These are phyloP conservation scores for Tetracentron sinense DNA, from an alignment of 164 flowering plant genomes.

Conservation along the genomic window DNA sequence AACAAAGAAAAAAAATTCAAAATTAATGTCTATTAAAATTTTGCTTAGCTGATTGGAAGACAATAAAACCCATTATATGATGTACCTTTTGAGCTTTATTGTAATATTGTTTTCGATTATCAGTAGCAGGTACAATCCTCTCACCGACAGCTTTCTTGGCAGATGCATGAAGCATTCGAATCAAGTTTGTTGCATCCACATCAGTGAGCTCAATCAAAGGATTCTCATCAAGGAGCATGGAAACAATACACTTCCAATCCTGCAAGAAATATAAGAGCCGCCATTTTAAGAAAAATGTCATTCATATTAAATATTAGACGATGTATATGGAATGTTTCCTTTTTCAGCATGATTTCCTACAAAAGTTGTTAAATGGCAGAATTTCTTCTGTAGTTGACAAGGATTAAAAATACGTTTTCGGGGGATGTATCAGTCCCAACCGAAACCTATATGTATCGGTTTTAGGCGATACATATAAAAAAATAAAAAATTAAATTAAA, in stretches of 20 bases:
- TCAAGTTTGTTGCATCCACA: slow-evolving; percentile 86
- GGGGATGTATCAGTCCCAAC: too few relatives aligned
- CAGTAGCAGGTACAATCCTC: slow-evolving; percentile 88
- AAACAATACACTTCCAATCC: slow-evolving; percentile 96
- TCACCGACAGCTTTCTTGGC: slow-evolving; percentile 89
- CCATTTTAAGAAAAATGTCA: too few relatives aligned
- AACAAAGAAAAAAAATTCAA: neutral
- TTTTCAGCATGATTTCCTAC: neutral
- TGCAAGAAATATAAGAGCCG: slow-evolving; percentile 25
- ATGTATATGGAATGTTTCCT: neutral
- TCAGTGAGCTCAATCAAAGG: slow-evolving; percentile 80
- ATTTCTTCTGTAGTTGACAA: neutral
- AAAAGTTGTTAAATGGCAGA: neutral
- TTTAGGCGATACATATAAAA: too few relatives aligned
- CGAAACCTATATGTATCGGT: too few relatives aligned
- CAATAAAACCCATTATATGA: neutral
- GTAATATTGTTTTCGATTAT: slow-evolving; percentile 69
- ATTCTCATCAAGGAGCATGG: slow-evolving; percentile 89
- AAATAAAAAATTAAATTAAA: neutral
- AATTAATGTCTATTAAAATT: neutral
- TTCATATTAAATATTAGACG: neutral
- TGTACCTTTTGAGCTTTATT: slow-evolving; percentile 85
- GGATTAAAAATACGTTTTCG: too few relatives aligned
- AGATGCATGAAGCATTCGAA: slow-evolving; percentile 78
- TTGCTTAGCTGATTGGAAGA: neutral